Evolutionary conservation across 148 eudicot species (phyloP).

Genomic region (Arctostaphylos glauca): DNA sequence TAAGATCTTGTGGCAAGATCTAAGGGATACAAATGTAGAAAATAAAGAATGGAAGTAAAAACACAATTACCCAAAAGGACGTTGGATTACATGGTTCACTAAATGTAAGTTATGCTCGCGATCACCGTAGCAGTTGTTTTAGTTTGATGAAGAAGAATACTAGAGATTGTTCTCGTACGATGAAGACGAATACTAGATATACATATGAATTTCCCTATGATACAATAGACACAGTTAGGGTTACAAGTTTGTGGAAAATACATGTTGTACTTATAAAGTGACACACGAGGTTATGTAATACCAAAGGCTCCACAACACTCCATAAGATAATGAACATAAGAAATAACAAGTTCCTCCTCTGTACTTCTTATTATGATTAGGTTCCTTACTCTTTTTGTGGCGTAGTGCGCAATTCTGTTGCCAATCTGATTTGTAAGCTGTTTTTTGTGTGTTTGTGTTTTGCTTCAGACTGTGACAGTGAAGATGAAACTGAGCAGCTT

Average conservation of each 20-base stretch:
- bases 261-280: not conserved
- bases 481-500: slow-evolving; percentile 68
- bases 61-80: not conserved
- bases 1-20: not conserved
- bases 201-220: not conserved
- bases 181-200: not conserved
- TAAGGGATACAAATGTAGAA: not conserved
- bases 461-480: slow-evolving; percentile 50
- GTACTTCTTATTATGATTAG: not conserved
- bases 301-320: not conserved
- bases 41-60: not conserved
- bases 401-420: not conserved
- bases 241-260: not conserved
- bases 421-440: not conserved
- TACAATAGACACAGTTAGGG: not conserved
- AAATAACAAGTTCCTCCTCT: not conserved
- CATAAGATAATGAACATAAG: not conserved
- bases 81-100: not conserved
- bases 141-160: not conserved
- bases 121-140: not conserved
- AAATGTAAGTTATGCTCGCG: not conserved
- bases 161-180: too few species aligned
- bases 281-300: not conserved
- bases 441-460: not conserved
- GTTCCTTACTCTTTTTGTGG: not conserved